Base-by-base conservation (phyloP, 208 protist genomes). In the Zelonia costaricensis region DNA sequence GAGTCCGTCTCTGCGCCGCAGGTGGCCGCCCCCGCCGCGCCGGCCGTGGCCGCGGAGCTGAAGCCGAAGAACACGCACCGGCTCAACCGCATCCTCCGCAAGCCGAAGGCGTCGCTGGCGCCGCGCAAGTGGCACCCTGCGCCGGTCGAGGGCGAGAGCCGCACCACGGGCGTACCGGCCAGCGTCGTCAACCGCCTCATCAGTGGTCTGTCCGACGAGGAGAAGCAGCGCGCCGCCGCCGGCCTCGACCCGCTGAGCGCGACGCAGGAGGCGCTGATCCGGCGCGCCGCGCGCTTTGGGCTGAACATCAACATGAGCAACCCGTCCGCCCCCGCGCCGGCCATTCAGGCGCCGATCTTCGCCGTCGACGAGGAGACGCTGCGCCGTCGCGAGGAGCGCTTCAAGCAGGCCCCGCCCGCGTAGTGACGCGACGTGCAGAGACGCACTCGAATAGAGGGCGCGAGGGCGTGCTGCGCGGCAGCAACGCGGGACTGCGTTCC, bases 71-170 rank as follows among this genome's bases (percentile, higher is more conserved):
- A 92, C 74, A 78, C 78, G n/a, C 61, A 89, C 61, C 85, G 89
- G 38, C 78, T 95, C 31, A 82, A 80, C 62, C 89, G 89, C 59
- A 89, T 95, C 38, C 84, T 91, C 36, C 86, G 89, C 60, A 92
- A 95, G 74, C 78, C 77, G 36, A 88, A 88, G 65, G 47, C 75
- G 3, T 84, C 75, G 42, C 60, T 89, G 33, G 31, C 71, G 7
- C 58, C 78, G n/a, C 88, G 83, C 49, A 57, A 59, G 59, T 94
- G 88, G 85, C 73, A 72, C 40, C 20, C 31, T 2, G 44, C 49
- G 5, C 58, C 49, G 35, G 71, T 68, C 20, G 64, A 15, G 28
- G 48, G 39, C 8, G 39, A 18, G n/a, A n/a, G n/a, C 8, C 39
- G 60, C 25, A 4, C 1, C 22, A 45, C 51, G 25, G 84, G 88